A percentile compares a stretch with the other conserved stretches of the same genome.
Conservation (phyloP, 345 rosid species). For the Camelina sativa region DNA sequence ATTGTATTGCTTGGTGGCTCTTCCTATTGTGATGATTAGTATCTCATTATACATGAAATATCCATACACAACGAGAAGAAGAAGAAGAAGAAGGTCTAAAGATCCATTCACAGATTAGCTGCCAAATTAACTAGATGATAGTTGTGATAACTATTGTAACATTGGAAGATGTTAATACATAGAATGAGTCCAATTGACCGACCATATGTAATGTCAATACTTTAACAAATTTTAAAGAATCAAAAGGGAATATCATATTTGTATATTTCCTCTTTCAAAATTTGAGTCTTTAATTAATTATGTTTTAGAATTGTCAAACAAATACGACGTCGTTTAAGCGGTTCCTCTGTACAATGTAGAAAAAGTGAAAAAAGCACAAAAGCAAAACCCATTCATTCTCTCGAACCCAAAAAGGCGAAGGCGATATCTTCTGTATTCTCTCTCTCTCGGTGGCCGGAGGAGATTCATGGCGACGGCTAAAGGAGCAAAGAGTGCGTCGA, state of each 20-base stretch:
- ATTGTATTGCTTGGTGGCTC: conserved; percentile 67
- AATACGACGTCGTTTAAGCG: conserved; percentile 22
- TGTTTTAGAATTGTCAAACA: not conserved
- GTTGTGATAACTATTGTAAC: conserved; percentile 15
- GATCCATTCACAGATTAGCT: conserved; percentile 27
- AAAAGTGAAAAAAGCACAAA: not conserved
- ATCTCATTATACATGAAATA: conserved; percentile 88
- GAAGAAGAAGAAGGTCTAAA: conserved; percentile 77
- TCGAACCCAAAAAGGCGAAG: conserved; percentile 15
- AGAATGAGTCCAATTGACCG: conserved; percentile 26
- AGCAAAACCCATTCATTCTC: conserved; percentile 3
- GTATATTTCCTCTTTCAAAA: not conserved
- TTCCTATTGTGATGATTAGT: conserved; percentile 84
- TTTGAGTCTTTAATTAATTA: not conserved
- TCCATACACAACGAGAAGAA: conserved; percentile 76
- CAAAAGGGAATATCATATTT: not conserved
- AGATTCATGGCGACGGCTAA: conserved; percentile 47
- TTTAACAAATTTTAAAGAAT: not conserved
- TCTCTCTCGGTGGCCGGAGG: conserved; percentile 40
- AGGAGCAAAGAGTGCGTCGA: conserved; percentile 38
- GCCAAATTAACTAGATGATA: conserved; percentile 27
- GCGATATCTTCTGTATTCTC: conserved; percentile 20
- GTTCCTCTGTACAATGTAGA: conserved; percentile 14
- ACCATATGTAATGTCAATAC: not conserved
- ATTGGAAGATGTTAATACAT: conserved; percentile 16